These are phyloP conservation scores for Xylaria venustula DNA, from an alignment of 495 filamentous ascomycete genomes.

Conservation along the genomic window DNA sequence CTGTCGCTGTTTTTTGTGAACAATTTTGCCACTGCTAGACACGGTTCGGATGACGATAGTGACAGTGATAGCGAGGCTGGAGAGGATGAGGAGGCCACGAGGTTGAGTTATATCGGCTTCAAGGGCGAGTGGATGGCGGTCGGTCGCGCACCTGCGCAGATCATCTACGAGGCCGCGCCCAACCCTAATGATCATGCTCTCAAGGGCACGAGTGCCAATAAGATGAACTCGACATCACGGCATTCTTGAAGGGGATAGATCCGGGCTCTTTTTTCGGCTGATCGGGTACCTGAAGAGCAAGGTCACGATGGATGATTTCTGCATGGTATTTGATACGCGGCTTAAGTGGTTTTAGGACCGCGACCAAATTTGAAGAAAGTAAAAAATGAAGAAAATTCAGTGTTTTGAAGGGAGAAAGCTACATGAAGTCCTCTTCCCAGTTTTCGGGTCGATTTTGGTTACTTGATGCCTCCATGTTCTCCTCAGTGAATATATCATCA, in stretches of 20 bases:
- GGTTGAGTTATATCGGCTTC: conserved; percentile 83
- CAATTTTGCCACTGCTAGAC: conserved; percentile 48
- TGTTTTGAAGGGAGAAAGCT: conserved; percentile 1
- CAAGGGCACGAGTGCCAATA: conserved; percentile 44
- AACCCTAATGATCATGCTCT: conserved; percentile 81
- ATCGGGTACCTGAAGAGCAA: too few species aligned
- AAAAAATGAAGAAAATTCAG: background rate
- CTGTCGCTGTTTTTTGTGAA: conserved; percentile 82
- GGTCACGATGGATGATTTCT: too few species aligned
- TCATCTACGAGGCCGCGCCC: conserved; percentile 90
- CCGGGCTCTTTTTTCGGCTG: background rate
- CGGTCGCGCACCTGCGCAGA: conserved; percentile 76
- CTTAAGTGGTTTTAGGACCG: too few species aligned
- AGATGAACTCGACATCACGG: conserved; percentile 47
- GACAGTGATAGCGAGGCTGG: conserved; percentile 43
- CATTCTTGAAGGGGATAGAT: background rate
- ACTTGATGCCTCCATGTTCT: conserved; percentile 60
- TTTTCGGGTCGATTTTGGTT: conserved; percentile 65
- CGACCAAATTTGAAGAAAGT: too few species aligned
- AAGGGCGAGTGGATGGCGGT: conserved; percentile 88
- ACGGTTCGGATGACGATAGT: background rate
- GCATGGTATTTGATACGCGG: too few species aligned
- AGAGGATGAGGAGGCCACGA: conserved; percentile 63
- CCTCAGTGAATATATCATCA: conserved; percentile 75
- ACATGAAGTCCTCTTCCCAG: conserved; percentile 78